A percentile compares a stretch with the other conserved stretches of the same genome.
Evolutionary conservation across 495 filamentous ascomycete species (phyloP).

Genomic region (Pyrenula massariospora): DNA sequence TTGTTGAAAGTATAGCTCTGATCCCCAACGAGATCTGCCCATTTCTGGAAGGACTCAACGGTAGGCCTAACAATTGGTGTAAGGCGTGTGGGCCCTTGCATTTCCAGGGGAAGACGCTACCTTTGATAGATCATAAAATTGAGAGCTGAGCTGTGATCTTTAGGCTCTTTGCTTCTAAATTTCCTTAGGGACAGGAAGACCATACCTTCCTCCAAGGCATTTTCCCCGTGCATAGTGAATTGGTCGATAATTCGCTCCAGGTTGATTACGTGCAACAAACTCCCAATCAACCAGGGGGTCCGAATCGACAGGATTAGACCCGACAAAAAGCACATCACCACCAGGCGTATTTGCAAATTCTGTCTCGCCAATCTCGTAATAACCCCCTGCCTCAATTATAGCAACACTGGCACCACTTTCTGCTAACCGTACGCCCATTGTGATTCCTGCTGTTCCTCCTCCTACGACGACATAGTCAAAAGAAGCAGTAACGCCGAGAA

Average conservation of each 20-base stretch:
- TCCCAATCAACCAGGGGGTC: background rate
- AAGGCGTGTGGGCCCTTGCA: too few species aligned
- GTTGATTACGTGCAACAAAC: background rate
- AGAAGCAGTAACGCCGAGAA: too few species aligned
- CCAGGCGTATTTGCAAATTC: slow-evolving; percentile 2
- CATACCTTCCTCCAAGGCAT: slow-evolving; percentile 26
- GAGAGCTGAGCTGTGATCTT: slow-evolving; percentile 23
- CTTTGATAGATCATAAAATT: slow-evolving; percentile 5
- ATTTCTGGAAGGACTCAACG: slow-evolving; percentile 30
- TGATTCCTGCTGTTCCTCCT: slow-evolving; percentile 14
- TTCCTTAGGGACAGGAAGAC: too few species aligned
- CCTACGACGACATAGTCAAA: too few species aligned
- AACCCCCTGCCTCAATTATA: slow-evolving; percentile 4
- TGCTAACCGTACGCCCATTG: slow-evolving; percentile 2
- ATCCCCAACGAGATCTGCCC: slow-evolving; percentile 47
- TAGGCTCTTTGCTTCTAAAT: too few species aligned
- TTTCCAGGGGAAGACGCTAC: too few species aligned
- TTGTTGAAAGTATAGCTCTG: slow-evolving; percentile 39
- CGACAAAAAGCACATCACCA: slow-evolving; percentile 2
- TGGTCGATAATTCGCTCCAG: slow-evolving; percentile 10
- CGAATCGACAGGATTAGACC: background rate
- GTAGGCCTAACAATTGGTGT: too few species aligned
- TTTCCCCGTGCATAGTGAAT: slow-evolving; percentile 29
- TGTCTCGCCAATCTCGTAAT: slow-evolving; percentile 1
- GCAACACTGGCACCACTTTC: slow-evolving; percentile 4